These are phyloP conservation scores for Oryza officinalis DNA, from an alignment of 176 grass and related monocot species.

Conservation along the genomic window DNA sequence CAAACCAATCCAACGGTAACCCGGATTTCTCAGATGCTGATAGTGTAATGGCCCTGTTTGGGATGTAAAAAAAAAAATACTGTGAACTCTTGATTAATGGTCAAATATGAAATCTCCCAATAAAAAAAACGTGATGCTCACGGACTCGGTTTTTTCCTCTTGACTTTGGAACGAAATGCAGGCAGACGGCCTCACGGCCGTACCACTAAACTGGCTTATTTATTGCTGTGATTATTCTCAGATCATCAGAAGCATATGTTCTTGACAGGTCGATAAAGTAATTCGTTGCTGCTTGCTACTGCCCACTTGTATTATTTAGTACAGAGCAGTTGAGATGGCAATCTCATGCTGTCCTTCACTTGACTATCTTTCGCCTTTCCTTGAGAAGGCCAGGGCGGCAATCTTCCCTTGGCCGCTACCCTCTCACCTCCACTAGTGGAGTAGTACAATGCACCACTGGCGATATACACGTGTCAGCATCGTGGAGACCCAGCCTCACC, in stretches of 20 bases:
- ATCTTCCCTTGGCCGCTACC: conserved; percentile 21
- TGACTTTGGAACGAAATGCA: neutral
- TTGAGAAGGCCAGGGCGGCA: neutral
- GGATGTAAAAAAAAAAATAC: neutral
- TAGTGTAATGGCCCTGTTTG: neutral
- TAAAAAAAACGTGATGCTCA: too few species aligned
- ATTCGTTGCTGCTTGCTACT: neutral
- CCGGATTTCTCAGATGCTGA: neutral
- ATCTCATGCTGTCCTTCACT: neutral
- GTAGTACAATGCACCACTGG: neutral
- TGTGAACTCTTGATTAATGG: neutral
- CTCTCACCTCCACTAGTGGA: neutral
- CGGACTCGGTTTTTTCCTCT: neutral
- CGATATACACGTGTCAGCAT: neutral
- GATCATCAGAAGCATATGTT: neutral
- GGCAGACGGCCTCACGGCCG: too few species aligned
- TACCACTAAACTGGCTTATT: neutral
- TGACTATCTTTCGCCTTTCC: neutral
- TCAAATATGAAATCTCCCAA: neutral
- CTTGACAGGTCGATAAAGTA: neutral
- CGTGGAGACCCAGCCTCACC: neutral
- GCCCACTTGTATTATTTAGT: neutral
- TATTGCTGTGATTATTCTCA: neutral
- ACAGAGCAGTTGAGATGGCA: neutral
- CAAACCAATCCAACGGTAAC: neutral